Evolutionary conservation across 2,329 filamentous ascomycete species (phyloP).

Genomic region (Aspergillus sp.): DNA sequence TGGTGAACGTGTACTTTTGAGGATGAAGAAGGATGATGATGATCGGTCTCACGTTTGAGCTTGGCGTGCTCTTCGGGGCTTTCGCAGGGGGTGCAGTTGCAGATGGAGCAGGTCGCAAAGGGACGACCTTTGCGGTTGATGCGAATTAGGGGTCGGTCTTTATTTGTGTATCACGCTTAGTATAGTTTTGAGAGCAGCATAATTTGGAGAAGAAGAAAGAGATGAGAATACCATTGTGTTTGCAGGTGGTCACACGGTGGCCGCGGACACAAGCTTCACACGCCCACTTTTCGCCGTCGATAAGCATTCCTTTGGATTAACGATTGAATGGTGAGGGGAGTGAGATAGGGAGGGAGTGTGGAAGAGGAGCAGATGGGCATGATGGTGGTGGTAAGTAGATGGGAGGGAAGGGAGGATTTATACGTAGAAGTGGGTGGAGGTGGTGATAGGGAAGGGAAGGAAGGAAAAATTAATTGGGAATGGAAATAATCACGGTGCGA

Average conservation of each 20-base stretch:
- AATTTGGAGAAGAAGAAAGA: not conserved
- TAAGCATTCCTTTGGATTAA: conserved; percentile 61
- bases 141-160: conserved; percentile 86
- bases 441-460: conserved; percentile 15
- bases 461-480: not conserved
- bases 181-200: too few species aligned
- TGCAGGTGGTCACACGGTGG: conserved; percentile 95
- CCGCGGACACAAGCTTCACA: conserved; percentile 96
- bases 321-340: not conserved
- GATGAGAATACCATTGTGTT: conserved; percentile 70
- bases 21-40: not conserved
- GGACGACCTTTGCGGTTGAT: conserved; percentile 97
- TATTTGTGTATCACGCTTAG: too few species aligned
- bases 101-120: conserved; percentile 93
- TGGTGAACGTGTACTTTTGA: conserved; percentile 19
- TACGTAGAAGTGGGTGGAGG: conserved; percentile 16
- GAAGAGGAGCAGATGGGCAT: conserved; percentile 5
- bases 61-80: conserved; percentile 87
- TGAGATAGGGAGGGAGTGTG: not conserved
- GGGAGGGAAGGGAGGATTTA: conserved; percentile 22
- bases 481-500: not conserved
- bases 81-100: conserved; percentile 80
- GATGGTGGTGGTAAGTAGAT: not conserved
- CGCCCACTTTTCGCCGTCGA: conserved; percentile 94
- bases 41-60: conserved; percentile 36